Evolutionary conservation across 371 early-diverging fungal genomes (phyloP).

Genomic region (Mucor mucedo): DNA sequence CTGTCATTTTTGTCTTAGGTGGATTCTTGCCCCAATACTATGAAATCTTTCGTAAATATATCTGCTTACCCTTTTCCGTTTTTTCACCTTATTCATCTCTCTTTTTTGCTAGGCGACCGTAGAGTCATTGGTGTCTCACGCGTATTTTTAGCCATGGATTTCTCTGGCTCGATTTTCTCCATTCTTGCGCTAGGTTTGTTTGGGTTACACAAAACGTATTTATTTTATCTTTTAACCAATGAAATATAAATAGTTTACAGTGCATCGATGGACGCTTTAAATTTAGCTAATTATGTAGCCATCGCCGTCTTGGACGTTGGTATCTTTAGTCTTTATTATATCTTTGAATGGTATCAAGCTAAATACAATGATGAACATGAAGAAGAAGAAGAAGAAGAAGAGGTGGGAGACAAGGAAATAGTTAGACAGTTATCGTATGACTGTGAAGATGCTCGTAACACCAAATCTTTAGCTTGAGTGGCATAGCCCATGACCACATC

Average conservation of each 20-base stretch:
- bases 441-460: conserved; percentile 26
- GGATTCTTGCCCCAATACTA: conserved; percentile 61
- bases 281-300: conserved; percentile 36
- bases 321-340: conserved; percentile 33
- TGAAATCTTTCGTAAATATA: conserved; percentile 43
- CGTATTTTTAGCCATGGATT: conserved; percentile 54
- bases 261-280: conserved; percentile 29
- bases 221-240: not conserved
- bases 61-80: no score
- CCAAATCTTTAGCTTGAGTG: conserved; percentile 21
- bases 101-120: conserved; percentile 15
- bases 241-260: conserved; percentile 21
- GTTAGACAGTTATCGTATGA: conserved; percentile 9
- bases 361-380: not conserved
- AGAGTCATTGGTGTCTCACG: conserved; percentile 50
- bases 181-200: conserved; percentile 44
- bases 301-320: conserved; percentile 36
- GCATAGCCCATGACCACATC: conserved; percentile 48
- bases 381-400: not conserved
- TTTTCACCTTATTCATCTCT: no score
- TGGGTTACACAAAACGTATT: not conserved
- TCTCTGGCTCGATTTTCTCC: conserved; percentile 51
- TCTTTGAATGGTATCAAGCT: conserved; percentile 35
- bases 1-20: conserved; percentile 42
- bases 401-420: not conserved